phyloP scores from a whole-genome alignment of 192 early-diverging fungal species.

The Phycomyces nitens region DNA sequence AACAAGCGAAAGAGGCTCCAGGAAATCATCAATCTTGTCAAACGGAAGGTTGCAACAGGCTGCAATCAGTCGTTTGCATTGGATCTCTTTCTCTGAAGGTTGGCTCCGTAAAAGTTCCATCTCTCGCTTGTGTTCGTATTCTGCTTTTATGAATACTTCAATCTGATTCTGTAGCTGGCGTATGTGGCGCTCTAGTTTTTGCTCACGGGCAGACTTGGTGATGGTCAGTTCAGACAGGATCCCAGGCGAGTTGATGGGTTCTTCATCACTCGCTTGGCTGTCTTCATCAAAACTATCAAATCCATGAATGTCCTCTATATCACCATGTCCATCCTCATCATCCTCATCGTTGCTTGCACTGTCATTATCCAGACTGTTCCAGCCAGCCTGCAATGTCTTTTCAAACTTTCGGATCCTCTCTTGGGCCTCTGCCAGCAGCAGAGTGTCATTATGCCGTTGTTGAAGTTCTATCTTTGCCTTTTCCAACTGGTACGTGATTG shows the following conservation, averaged over 20 bases:
- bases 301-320: neutral
- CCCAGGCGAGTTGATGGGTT: neutral
- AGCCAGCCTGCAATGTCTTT: slow-evolving; percentile 44
- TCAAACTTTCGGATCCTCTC: slow-evolving; percentile 60
- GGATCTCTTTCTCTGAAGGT: slow-evolving; percentile 63
- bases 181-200: slow-evolving; percentile 22
- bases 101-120: slow-evolving; percentile 49
- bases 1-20: slow-evolving; percentile 70
- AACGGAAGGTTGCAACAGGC: slow-evolving; percentile 78
- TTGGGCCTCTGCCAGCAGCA: slow-evolving; percentile 56
- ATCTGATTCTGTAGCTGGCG: slow-evolving; percentile 35
- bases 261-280: neutral
- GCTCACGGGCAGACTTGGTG: slow-evolving; percentile 2
- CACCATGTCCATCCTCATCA: slow-evolving; percentile 1
- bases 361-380: slow-evolving; percentile 14
- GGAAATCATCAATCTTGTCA: slow-evolving; percentile 74
- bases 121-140: slow-evolving; percentile 53
- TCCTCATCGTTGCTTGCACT: slow-evolving; percentile 4
- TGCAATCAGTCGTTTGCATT: slow-evolving; percentile 82
- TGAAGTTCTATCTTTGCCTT: slow-evolving; percentile 52
- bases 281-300: neutral
- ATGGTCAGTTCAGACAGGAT: no score
- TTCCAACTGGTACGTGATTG: slow-evolving; percentile 52
- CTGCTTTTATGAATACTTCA: slow-evolving; percentile 35
- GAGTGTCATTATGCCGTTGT: slow-evolving; percentile 39